phyloP scores from a whole-genome alignment of 73 alveolate genomes.

The Paramecium caudatum region DNA sequence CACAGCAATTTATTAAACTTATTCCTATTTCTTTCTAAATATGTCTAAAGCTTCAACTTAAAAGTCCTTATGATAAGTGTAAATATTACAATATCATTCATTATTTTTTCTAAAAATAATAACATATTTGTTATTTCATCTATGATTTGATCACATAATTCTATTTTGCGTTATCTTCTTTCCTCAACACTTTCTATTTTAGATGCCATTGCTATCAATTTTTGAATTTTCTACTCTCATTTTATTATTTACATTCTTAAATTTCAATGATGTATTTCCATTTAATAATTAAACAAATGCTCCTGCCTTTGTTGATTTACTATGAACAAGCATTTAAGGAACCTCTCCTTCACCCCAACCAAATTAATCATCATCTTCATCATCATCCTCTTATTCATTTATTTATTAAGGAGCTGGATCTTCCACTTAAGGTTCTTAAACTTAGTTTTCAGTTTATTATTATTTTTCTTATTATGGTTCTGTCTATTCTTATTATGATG shows the following conservation, averaged over 20 bases:
- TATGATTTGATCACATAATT: slow-evolving; percentile 35
- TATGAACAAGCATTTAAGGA: too few relatives aligned
- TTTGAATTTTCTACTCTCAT: background rate
- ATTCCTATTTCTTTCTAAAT: background rate
- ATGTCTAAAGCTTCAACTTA: background rate
- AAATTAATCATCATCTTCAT: too few relatives aligned
- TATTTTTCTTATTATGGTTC: too few relatives aligned
- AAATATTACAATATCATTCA: background rate
- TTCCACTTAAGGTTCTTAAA: too few relatives aligned
- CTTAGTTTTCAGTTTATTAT: too few relatives aligned
- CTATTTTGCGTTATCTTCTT: background rate
- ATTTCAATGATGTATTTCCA: background rate
- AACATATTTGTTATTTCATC: slow-evolving; percentile 5
- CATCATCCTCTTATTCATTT: too few relatives aligned
- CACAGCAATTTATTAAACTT: background rate
- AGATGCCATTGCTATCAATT: background rate
- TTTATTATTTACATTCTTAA: background rate
- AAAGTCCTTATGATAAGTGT: background rate
- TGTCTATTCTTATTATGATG: too few relatives aligned
- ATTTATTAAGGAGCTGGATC: too few relatives aligned
- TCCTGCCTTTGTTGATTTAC: too few relatives aligned
- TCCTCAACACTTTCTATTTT: background rate
- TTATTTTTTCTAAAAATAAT: background rate
- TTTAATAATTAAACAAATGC: background rate
- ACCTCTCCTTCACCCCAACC: too few relatives aligned